These are phyloP conservation scores for Parmales sp. DNA, from an alignment of 108 stramenopile species.

Conservation along the genomic window DNA sequence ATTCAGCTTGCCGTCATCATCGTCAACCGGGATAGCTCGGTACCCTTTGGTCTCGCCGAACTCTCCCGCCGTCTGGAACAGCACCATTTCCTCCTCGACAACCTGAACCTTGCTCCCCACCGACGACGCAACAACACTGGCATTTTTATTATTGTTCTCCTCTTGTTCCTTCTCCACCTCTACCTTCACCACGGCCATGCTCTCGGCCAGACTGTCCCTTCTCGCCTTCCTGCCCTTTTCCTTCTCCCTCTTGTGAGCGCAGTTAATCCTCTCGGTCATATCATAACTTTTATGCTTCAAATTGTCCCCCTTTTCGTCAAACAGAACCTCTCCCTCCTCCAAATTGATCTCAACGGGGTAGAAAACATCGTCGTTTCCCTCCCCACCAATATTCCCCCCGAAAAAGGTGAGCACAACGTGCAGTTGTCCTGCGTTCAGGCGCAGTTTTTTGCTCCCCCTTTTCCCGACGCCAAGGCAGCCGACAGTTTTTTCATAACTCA, in stretches of 20 bases:
- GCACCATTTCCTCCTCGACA: neutral
- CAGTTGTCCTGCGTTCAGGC: neutral
- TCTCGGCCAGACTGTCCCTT: neutral
- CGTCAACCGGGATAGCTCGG: no score
- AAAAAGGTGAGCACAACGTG: neutral
- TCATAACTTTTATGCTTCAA: neutral
- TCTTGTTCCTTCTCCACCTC: neutral
- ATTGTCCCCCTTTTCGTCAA: neutral
- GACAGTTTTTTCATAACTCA: neutral
- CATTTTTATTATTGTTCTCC: no score
- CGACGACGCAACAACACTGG: no score
- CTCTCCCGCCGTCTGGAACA: no score
- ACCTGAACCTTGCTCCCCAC: neutral
- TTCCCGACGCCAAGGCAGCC: neutral
- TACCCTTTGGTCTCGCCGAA: no score
- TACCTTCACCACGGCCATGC: neutral
- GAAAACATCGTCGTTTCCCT: neutral
- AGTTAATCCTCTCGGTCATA: slow-evolving; percentile 4
- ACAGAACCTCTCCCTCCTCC: neutral
- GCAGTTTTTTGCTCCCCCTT: neutral
- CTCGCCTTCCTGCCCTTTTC: neutral
- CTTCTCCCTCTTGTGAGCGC: neutral
- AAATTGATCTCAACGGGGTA: neutral
- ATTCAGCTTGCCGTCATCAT: no score
- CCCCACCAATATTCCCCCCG: neutral